Base-by-base conservation (phyloP, 1,139 yeast species). In the Yamadazyma triangularis region DNA sequence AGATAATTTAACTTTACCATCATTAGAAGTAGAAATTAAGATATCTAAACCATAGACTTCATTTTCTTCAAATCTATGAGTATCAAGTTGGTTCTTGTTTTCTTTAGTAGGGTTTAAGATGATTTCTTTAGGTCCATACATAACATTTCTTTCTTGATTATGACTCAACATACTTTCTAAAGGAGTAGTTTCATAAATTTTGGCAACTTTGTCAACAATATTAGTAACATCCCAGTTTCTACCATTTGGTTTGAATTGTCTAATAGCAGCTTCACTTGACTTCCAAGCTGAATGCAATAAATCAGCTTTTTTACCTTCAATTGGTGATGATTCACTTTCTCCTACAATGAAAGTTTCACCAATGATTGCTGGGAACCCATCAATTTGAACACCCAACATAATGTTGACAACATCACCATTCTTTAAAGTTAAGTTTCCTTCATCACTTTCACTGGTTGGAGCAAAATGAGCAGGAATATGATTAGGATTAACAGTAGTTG, bases 11-110 rank as follows among this genome's bases (percentile, higher is more conserved):
- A 80, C 83, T 64, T 81, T 80, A 40, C 93, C 93, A 30, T 74
- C 77, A 34, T 67, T 73, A 13, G 81, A 76, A 31, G 87, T 69
- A 16, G 86, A 73, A 41, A 83, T 70, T 46, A 83, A 70, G 39
- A 83, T 70, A 50, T 83, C 93, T 47, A 83, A 65, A 30, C 91
- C 93, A 53, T 77, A 83, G 27, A 83, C 91, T 53, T 83, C 89
- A 51, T 79, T 79, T 54, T 78, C 86, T 54, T 76, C 87, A 47
- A 83, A 82, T 50, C 73, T 76, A 53, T 65, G 62, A 31, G 86
- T 67, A 40, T 77, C 83, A 55, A 80, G 72, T 52, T 73, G 81
- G 44, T 59, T 58, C 58, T 72, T 76, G 65, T 82, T 85, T 47
- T 68, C 70, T 50, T 80, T 85, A 39, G 74, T 63, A 42, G 93